Conservation (phyloP, 192 early-diverging fungal species). For the Lobosporangium transversale region DNA sequence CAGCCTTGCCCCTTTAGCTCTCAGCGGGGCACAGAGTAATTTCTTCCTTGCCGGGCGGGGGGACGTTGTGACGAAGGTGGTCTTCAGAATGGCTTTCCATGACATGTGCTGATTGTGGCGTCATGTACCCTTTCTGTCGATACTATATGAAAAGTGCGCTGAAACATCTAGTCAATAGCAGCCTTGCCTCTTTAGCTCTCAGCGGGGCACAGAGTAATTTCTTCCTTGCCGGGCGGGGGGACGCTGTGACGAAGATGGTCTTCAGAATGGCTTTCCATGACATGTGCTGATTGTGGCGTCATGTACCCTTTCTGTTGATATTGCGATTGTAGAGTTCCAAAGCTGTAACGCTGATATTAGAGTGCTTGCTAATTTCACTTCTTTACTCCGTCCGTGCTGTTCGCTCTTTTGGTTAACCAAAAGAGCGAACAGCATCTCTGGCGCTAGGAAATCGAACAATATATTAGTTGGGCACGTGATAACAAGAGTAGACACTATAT, state of each 20-base stretch:
- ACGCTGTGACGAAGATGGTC: constrained; percentile 12
- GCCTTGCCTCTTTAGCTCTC: constrained; percentile 4
- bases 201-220: neutral
- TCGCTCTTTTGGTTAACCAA: too few relatives aligned
- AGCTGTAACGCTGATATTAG: neutral
- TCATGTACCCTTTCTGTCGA: constrained; percentile 20
- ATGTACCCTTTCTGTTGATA: constrained; percentile 21
- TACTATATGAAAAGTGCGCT: too few relatives aligned
- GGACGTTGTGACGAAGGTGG: constrained; percentile 14
- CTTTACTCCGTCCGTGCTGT: neutral
- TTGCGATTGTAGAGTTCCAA: constrained; percentile 1
- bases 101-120: constrained; percentile 15
- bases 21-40: neutral
- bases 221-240: constrained; percentile 4
- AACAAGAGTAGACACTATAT: too few relatives aligned
- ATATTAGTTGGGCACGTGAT: too few relatives aligned
- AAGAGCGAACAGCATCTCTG: too few relatives aligned
- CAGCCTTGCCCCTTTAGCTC: constrained; percentile 3
- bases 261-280: constrained; percentile 16
- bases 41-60: neutral
- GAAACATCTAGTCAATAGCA: constrained; percentile 2
- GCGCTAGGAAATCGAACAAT: too few relatives aligned
- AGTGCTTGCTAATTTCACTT: constrained; percentile 3
- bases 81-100: constrained; percentile 15
- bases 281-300: constrained; percentile 15